phyloP scores from a whole-genome alignment of 2,329 filamentous ascomycete species.

The Chaetomium sp. region DNA sequence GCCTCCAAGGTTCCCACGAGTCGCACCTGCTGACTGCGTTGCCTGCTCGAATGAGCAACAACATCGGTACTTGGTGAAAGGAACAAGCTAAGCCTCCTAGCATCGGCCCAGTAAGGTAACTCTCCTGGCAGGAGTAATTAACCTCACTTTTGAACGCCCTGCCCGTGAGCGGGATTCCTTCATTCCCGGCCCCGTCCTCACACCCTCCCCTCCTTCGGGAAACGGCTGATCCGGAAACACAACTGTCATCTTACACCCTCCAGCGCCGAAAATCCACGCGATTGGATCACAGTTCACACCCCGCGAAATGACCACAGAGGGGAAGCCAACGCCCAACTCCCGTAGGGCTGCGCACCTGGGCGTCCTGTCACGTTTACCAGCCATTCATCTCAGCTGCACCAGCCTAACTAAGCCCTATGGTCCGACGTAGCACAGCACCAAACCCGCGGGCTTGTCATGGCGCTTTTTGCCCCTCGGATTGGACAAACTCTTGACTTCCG shows the following conservation, averaged over 20 bases:
- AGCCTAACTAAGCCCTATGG: slow-evolving; percentile 9
- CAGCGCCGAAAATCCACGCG: slow-evolving; percentile 1
- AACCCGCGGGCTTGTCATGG: too few species aligned
- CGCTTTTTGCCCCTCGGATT: too few species aligned
- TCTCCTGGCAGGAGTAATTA: background rate
- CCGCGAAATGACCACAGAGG: background rate
- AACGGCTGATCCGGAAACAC: slow-evolving; percentile 5
- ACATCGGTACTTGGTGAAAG: too few species aligned
- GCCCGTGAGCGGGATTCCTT: too few species aligned
- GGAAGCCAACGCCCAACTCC: background rate
- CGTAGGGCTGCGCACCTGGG: slow-evolving; percentile 1
- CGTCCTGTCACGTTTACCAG: slow-evolving; percentile 3
- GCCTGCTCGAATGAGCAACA: too few species aligned
- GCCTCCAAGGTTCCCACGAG: too few species aligned
- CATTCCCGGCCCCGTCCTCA: too few species aligned
- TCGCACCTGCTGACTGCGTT: too few species aligned
- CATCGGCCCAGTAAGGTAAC: background rate
- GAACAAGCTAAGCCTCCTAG: too few species aligned
- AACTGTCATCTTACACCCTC: slow-evolving; percentile 5
- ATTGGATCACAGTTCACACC: slow-evolving; percentile 3
- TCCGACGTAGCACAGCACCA: slow-evolving; percentile 10
- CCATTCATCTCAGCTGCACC: slow-evolving; percentile 7
- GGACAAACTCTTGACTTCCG: too few species aligned
- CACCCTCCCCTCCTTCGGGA: background rate
- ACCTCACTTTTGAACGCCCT: too few species aligned